These are phyloP conservation scores for Bolboschoenus planiculmis DNA, from an alignment of 176 grass and related monocot species.

Conservation along the genomic window DNA sequence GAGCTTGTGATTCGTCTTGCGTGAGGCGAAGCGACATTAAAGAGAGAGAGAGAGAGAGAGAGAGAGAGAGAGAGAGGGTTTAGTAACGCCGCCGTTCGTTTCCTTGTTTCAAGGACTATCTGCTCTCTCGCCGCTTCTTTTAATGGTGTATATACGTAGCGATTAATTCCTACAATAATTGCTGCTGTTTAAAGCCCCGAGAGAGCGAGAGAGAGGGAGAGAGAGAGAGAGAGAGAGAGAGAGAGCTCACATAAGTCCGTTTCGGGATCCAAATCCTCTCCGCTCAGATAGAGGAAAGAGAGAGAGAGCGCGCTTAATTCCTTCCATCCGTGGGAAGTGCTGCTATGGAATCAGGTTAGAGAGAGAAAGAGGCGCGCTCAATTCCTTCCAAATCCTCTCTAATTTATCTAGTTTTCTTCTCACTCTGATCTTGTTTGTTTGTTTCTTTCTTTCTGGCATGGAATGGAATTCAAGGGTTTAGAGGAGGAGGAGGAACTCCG, in stretches of 20 bases:
- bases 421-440: background rate
- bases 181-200: slow-evolving; percentile 12
- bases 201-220: background rate
- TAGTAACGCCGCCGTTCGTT: slow-evolving; percentile 22
- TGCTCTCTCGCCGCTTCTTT: slow-evolving; percentile 26
- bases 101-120: slow-evolving; percentile 22
- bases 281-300: background rate
- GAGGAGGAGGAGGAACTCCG: slow-evolving; percentile 11
- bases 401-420: background rate
- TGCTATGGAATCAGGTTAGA: slow-evolving; percentile 22
- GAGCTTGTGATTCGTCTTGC: slow-evolving; percentile 25
- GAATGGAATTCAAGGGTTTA: slow-evolving; percentile 17
- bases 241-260: background rate
- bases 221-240: background rate
- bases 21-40: slow-evolving; percentile 8
- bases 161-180: slow-evolving; percentile 17
- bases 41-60: background rate
- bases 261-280: slow-evolving; percentile 13
- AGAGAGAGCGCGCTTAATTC: background rate
- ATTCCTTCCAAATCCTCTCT: background rate
- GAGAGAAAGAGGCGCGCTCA: background rate
- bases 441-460: background rate
- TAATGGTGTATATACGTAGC: slow-evolving; percentile 3
- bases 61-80: background rate
- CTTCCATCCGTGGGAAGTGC: background rate